phyloP scores from a whole-genome alignment of 2,329 filamentous ascomycete species.

The Sordariomycetes sp. region DNA sequence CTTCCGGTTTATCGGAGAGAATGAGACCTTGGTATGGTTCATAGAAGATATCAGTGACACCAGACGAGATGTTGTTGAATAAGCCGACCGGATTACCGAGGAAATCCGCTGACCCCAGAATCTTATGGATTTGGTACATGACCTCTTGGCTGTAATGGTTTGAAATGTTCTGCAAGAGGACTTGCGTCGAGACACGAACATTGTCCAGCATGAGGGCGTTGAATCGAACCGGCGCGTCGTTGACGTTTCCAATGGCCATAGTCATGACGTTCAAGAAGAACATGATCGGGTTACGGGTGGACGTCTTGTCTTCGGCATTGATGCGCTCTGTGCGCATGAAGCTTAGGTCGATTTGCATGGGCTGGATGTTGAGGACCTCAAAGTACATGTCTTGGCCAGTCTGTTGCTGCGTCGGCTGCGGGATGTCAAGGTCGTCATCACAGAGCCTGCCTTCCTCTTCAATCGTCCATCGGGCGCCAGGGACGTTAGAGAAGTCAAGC shows the following conservation, averaged over 20 bases:
- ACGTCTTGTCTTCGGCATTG: slow-evolving; percentile 91
- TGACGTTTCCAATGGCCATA: slow-evolving; percentile 98
- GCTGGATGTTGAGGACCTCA: slow-evolving; percentile 91
- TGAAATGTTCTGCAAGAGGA: slow-evolving; percentile 77
- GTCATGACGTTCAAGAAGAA: slow-evolving; percentile 98
- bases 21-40: slow-evolving; percentile 97
- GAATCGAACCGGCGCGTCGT: slow-evolving; percentile 88
- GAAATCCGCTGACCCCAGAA: slow-evolving; percentile 94
- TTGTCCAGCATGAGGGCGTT: slow-evolving; percentile 95
- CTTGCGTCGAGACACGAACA: slow-evolving; percentile 76
- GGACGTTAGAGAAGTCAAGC: slow-evolving; percentile 88
- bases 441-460: slow-evolving; percentile 77
- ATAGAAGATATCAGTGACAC: slow-evolving; percentile 97
- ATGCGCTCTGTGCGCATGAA: slow-evolving; percentile 95
- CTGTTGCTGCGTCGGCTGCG: slow-evolving; percentile 78
- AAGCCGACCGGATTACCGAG: slow-evolving; percentile 93
- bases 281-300: slow-evolving; percentile 89
- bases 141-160: slow-evolving; percentile 97
- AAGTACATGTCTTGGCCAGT: slow-evolving; percentile 95
- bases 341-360: slow-evolving; percentile 94
- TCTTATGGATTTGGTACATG: slow-evolving; percentile 92
- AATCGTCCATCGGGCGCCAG: slow-evolving; percentile 68
- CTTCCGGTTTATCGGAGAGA: slow-evolving; percentile 89
- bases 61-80: slow-evolving; percentile 97
- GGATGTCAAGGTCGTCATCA: slow-evolving; percentile 83